phyloP scores from a whole-genome alignment of 257 asterid species.

The Rauvolfia tetraphylla region DNA sequence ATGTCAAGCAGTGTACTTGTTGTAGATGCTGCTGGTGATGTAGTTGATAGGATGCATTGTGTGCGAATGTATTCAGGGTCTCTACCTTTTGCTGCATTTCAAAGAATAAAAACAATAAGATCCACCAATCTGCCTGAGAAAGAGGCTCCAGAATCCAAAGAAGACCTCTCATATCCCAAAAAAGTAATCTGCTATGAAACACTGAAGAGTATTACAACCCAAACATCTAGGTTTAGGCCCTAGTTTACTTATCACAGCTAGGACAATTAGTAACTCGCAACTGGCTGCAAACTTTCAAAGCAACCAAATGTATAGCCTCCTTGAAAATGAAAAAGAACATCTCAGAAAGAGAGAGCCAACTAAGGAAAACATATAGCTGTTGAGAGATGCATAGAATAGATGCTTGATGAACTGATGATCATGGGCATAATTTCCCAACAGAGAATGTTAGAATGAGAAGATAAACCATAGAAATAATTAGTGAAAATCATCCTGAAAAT shows the following conservation, averaged over 20 bases:
- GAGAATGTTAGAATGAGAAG: not conserved
- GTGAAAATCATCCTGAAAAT: not conserved
- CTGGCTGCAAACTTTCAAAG: not conserved
- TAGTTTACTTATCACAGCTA: not conserved
- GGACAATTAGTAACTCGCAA: not conserved
- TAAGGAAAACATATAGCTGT: not conserved
- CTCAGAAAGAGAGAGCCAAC: not conserved
- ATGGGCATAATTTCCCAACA: not conserved
- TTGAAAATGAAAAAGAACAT: not conserved
- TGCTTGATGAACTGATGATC: too few relatives aligned
- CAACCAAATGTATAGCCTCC: not conserved
- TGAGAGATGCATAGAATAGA: not conserved
- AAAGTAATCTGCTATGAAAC: slow-evolving; percentile 6
- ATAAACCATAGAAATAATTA: not conserved
- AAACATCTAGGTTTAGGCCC: not conserved
- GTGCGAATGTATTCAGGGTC: slow-evolving; percentile 50
- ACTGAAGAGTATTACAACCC: not conserved
- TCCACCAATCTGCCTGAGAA: slow-evolving; percentile 14
- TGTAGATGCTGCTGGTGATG: slow-evolving; percentile 46
- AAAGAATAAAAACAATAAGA: slow-evolving; percentile 20
- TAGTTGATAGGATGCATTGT: slow-evolving; percentile 64
- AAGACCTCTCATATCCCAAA: not conserved
- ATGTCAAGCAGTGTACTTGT: slow-evolving; percentile 56
- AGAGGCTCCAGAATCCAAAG: not conserved
- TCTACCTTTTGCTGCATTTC: slow-evolving; percentile 71